Base-by-base conservation (phyloP, 768 basidiomycete genomes). In the Lentinula sp. region DNA sequence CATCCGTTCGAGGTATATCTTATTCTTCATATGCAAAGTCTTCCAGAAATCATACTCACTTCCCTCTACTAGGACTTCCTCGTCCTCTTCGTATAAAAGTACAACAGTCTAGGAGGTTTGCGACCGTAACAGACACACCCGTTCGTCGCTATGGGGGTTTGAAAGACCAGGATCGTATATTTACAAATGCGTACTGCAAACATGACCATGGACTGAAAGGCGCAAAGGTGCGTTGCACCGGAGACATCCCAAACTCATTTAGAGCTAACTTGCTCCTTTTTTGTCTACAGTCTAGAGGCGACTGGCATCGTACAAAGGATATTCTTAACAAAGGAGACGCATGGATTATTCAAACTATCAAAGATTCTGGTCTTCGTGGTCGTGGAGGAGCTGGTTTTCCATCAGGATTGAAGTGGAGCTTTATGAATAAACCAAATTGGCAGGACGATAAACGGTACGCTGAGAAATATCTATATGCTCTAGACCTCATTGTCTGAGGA, bases 391-490 rank as follows among this genome's bases (percentile, higher is more conserved):
- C 96, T 45, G 96, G 96, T 32, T 99, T 99, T 71, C 96, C 96
- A 0, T 91, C 88, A 65, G 96, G 96, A 23, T 79, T 98, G 67
- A 98, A 98, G 72, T 98, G 95, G 95, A 91, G 88, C 69, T 95
- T 94, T 73, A 96, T 98, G 96, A 98, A 99, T 82, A 99, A 98
- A 76, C 95, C 95, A n/a, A 87, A 88, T 31, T 98, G 96, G 96
- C 86, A 98, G 78, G 89, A 91, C 71, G 96, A 98, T 69, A 86
- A 85, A 65, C 80, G 93, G 88, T 91, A 63, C 61, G 76, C 66
- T n/a, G 45, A 8, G 0, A 18, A 10, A 28, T 59, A 31, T 28
- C 58, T 40, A 40, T 31, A 35, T 32, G 18, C 23, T 40, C 5
- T 65, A 37, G 45, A 35, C 46, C 11, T 31, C 56, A 28, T 52